Base-by-base conservation (phyloP, 257 asterid species). In the Rhazya stricta region DNA sequence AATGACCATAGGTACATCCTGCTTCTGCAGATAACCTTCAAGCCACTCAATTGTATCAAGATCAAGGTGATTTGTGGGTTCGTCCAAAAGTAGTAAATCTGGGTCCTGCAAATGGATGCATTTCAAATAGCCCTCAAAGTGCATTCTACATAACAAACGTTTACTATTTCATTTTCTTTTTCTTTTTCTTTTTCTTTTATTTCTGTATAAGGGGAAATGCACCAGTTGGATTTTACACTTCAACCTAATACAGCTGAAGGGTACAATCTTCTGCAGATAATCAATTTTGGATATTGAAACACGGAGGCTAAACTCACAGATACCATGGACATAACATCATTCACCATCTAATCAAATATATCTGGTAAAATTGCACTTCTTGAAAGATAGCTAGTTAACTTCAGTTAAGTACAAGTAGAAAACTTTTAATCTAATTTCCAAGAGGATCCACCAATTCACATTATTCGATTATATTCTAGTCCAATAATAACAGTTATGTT, bases 11-110 rank as follows among this genome's bases (percentile, higher is more conserved):
- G 99, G 99, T 51, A 95, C 99, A 67, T 87, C 96, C 84, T 95
- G 99, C 89, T 87, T 91, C 57, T 85, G 86, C 56, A 95, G 91
- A 86, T 95, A 95, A 62, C 91, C 96, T 87, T 95, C 99, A 53
- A 95, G 96, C 99, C 99, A 95, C 84, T 95, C 98, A 39, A 95
- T 92, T 7, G 99, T 90, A 73, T 92, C 98, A 78, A 95, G 99
- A 81, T 95, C 99, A 72, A 95, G 96, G 83, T 94, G 99, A 81
- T 94, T 94, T 71, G 99, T 94, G 3, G 99, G 99, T 80, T 94
- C 99, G 87, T 95, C 99, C 80, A 95, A 77, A 71, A 95, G 96
- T 80, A 95, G 79, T 77, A 92, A 74, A 86, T 92, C 99, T 16
- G 90, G 97, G 81, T 92, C 98, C 99, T 95, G 87, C 78, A 84